Base-by-base conservation (phyloP, 2,329 filamentous ascomycete genomes). In the Penicillium frequentans region DNA sequence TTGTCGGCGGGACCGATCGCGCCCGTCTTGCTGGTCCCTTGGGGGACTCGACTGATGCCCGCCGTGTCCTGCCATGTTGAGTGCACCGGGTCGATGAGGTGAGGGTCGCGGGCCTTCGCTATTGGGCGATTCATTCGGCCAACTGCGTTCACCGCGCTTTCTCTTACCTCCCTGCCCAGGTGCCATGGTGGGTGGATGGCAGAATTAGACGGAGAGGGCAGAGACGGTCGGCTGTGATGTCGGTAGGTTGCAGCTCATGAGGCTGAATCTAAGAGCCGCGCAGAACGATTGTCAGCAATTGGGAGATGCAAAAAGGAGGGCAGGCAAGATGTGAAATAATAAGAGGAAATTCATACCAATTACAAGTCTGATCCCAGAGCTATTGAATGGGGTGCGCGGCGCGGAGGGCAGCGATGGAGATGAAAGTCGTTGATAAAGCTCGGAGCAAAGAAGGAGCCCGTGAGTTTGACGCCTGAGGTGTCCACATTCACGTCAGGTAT, bases 81-180 rank as follows among this genome's bases (percentile, higher is more conserved):
- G 72, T 58, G 72, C 77, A 61, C 70, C 74, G 37, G 75, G 78
- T 57, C 73, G 78, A 73, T 79, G 78, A 64, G 75, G 79, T 61
- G 78, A 81, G 59, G 76, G 78, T 60, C 76, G 73, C 55, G 68
- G 67, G 52, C 65, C 66, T 62, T 77, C 75, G 66, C 73, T 73
- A 43, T 68, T 60, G 27, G 48, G 68, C 45, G 73, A 73, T 58
- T 80, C 77, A 52, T 73, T 73, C 43, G 77, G 76, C 70, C 73
- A 79, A 39, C 72, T 72, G 64, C 77, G 70, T 54, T 80, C 78
- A 53, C 67, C 70, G 68, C 77, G 71, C 77, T 86, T 86, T 60
- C 84, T 79, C 77, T 87, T 87, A 53, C 76, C 75, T 62, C 74
- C 74, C 54, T 72, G 73, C 62, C 72, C 73, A 63, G 79, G 81